Percentiles rank a stretch among this genome's conserved stretches.
These are phyloP conservation scores for Lactarius psammicola DNA, from an alignment of 768 basidiomycete species.

Conservation along the genomic window DNA sequence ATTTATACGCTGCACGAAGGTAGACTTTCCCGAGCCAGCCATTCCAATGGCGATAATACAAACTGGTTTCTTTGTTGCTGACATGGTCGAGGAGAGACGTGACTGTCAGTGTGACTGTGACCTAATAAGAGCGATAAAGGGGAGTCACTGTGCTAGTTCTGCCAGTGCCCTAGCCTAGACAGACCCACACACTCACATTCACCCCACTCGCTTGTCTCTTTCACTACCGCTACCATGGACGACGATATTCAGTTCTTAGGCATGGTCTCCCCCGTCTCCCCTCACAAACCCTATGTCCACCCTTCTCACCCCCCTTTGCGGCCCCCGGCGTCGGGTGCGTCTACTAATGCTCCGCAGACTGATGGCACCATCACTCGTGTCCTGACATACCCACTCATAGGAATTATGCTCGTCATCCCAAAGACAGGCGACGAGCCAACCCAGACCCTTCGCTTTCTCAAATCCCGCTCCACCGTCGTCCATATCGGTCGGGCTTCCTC, in stretches of 20 bases:
- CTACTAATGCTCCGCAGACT: neutral
- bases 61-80: conserved; percentile 58
- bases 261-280: conserved; percentile 2
- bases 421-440: conserved; percentile 46
- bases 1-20: conserved; percentile 93
- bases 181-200: neutral
- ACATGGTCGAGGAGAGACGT: neutral
- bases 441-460: conserved; percentile 52
- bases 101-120: conserved; percentile 1
- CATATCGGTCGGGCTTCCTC: conserved; percentile 68
- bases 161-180: neutral
- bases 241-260: conserved; percentile 27
- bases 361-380: neutral
- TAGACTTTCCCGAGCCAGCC: conserved; percentile 98
- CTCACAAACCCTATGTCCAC: conserved; percentile 5
- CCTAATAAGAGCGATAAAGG: conserved; percentile 22
- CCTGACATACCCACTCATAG: conserved; percentile 38
- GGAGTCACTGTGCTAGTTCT: conserved; percentile 6
- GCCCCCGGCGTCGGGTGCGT: conserved; percentile 26
- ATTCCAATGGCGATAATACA: conserved; percentile 92
- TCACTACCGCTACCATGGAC: conserved; percentile 15
- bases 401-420: conserved; percentile 59
- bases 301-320: conserved; percentile 10
- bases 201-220: neutral
- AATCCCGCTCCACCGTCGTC: conserved; percentile 49